Evolutionary conservation across 2,329 filamentous ascomycete genomes (phyloP).

Genomic region (Diaporthe amygdali): DNA sequence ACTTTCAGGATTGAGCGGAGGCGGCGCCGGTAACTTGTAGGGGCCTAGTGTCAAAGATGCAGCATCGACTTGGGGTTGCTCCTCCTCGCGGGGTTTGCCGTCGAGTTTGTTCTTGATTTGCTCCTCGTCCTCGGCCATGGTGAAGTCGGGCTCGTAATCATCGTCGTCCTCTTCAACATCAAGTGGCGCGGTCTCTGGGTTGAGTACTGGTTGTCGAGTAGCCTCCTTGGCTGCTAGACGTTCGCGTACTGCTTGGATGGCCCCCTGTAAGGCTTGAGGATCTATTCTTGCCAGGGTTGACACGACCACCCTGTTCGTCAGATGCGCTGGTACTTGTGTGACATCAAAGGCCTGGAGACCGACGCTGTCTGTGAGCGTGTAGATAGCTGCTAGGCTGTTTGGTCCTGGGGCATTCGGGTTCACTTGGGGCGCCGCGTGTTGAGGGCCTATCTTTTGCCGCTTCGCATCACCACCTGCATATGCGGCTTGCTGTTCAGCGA

Average conservation of each 20-base stretch:
- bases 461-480: constrained; percentile 78
- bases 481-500: constrained; percentile 68
- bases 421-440: constrained; percentile 55
- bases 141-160: constrained; percentile 88
- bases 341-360: constrained; percentile 83
- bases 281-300: constrained; percentile 78
- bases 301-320: constrained; percentile 83
- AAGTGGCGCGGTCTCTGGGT: constrained; percentile 64
- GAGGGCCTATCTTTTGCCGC: constrained; percentile 71
- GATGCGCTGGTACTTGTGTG: constrained; percentile 73
- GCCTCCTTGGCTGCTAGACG: constrained; percentile 53
- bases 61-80: constrained; percentile 49
- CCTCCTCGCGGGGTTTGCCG: constrained; percentile 64
- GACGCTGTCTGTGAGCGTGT: constrained; percentile 79
- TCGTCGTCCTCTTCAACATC: constrained; percentile 82
- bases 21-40: constrained; percentile 81
- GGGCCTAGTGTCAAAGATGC: constrained; percentile 71
- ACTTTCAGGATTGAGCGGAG: constrained; percentile 73
- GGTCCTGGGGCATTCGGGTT: constrained; percentile 77
- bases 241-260: constrained; percentile 65
- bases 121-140: constrained; percentile 76
- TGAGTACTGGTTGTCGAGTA: constrained; percentile 51
- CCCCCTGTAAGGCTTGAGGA: constrained; percentile 69
- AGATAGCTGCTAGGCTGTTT: constrained; percentile 82
- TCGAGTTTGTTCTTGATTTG: constrained; percentile 81